A percentile compares a stretch with the other conserved stretches of the same genome.
Conservation (phyloP, 345 rosid species). For the Physaria fendleri region DNA sequence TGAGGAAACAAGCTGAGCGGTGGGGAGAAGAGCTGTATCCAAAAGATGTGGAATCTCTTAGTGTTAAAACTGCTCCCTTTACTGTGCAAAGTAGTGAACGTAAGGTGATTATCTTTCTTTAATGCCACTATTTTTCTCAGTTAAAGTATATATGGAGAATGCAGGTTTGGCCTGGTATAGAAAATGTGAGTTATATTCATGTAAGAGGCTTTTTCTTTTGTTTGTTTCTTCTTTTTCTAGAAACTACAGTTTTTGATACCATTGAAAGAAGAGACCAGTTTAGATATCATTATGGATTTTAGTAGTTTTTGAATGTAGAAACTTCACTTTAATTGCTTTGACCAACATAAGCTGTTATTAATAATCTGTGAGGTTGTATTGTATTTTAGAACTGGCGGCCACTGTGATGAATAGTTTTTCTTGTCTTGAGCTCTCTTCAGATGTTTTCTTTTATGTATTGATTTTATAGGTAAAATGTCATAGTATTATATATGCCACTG, state of each 20-base stretch:
- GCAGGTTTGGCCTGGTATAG: background rate
- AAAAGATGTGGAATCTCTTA: slow-evolving; percentile 85
- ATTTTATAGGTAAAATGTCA: slow-evolving; percentile 73
- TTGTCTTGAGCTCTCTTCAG: background rate
- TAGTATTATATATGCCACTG: slow-evolving; percentile 80
- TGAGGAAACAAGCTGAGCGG: slow-evolving; percentile 92
- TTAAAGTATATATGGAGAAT: slow-evolving; percentile 1
- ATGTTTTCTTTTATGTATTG: slow-evolving; percentile 2
- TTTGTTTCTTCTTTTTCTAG: background rate
- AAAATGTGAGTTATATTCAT: background rate
- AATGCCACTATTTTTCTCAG: background rate
- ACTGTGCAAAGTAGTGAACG: slow-evolving; percentile 77
- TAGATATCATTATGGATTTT: background rate
- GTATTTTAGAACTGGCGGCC: background rate
- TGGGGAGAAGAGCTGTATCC: slow-evolving; percentile 96
- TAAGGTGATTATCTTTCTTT: slow-evolving; percentile 53
- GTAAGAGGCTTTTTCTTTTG: background rate
- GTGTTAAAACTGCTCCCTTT: slow-evolving; percentile 64
- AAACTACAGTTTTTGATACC: background rate
- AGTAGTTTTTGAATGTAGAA: background rate
- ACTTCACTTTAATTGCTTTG: slow-evolving; percentile 1
- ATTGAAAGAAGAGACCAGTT: background rate
- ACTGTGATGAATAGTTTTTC: background rate
- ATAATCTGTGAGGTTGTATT: background rate
- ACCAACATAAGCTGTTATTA: background rate